Percentiles rank a stretch among this genome's conserved stretches.
Conservation (phyloP, 352 stramenopile species). For the Phytophthora sansomeana region DNA sequence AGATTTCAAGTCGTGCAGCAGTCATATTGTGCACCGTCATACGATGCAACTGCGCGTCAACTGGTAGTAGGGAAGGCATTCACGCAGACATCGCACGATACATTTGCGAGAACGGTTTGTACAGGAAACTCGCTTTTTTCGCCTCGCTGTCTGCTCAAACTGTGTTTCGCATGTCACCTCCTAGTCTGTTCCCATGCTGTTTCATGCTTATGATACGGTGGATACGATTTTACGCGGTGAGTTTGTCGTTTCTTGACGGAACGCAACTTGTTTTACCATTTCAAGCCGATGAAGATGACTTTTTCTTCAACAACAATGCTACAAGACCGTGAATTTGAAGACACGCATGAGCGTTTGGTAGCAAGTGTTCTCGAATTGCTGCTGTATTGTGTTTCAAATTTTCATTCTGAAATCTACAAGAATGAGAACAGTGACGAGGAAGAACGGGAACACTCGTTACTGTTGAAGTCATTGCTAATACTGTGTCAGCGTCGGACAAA, state of each 20-base stretch:
- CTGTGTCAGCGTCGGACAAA: constrained; percentile 19
- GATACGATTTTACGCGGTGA: constrained; percentile 42
- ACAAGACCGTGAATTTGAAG: not conserved
- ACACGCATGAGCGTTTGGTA: constrained; percentile 13
- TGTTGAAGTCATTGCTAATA: constrained; percentile 25
- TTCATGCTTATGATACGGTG: constrained; percentile 39
- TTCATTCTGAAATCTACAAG: constrained; percentile 24
- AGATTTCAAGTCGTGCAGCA: constrained; percentile 16
- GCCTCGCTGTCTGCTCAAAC: not conserved
- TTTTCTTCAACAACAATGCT: not conserved
- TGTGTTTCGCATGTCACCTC: constrained; percentile 5
- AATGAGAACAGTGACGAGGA: constrained; percentile 16
- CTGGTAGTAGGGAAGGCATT: not conserved
- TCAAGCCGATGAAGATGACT: constrained; percentile 4
- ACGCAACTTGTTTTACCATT: constrained; percentile 5
- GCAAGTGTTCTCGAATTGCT: constrained; percentile 20
- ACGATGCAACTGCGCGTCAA: not conserved
- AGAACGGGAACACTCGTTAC: constrained; percentile 13
- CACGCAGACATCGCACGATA: constrained; percentile 5
- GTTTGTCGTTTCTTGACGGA: constrained; percentile 24
- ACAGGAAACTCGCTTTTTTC: constrained; percentile 22
- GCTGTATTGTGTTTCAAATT: constrained; percentile 26
- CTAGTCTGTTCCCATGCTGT: constrained; percentile 22
- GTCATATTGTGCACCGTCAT: constrained; percentile 10
- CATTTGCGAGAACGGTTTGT: constrained; percentile 13